These are phyloP conservation scores for Tephrocybe sp. DNA, from an alignment of 768 basidiomycete species.

Conservation along the genomic window DNA sequence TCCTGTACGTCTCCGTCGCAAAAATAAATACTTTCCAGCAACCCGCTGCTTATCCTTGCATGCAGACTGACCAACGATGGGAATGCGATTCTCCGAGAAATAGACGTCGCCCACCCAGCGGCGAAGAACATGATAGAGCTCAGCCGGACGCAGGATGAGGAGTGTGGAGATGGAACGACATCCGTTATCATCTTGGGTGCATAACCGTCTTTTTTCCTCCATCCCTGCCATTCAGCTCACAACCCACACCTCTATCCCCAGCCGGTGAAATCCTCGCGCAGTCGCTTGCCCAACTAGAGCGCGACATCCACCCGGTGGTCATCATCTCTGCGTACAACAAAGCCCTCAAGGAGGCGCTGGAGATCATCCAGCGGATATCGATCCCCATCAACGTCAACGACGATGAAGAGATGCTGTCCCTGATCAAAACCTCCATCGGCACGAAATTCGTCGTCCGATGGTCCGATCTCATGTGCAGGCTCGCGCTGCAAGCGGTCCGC, in stretches of 20 bases:
- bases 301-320: conserved; percentile 97
- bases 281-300: conserved; percentile 88
- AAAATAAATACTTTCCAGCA: neutral
- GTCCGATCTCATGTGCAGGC: conserved; percentile 96
- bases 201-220: too few relatives aligned
- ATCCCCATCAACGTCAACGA: conserved; percentile 84
- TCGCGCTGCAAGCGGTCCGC: conserved; percentile 90
- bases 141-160: conserved; percentile 96
- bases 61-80: conserved; percentile 93
- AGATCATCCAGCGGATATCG: conserved; percentile 85
- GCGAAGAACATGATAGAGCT: conserved; percentile 99
- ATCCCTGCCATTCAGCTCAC: too few relatives aligned
- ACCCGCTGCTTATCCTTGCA: neutral
- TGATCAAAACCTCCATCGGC: conserved; percentile 98
- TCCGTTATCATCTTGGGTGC: conserved; percentile 96
- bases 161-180: conserved; percentile 98
- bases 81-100: conserved; percentile 98
- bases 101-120: conserved; percentile 98
- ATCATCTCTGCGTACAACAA: conserved; percentile 99
- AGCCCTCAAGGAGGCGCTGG: conserved; percentile 88
- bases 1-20: conserved; percentile 59
- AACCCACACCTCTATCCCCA: too few relatives aligned
- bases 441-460: conserved; percentile 97
- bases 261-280: conserved; percentile 98
- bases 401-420: conserved; percentile 89